Evolutionary conservation across 805 yeast species (phyloP).

Genomic region (Spathaspora gorwiae): DNA sequence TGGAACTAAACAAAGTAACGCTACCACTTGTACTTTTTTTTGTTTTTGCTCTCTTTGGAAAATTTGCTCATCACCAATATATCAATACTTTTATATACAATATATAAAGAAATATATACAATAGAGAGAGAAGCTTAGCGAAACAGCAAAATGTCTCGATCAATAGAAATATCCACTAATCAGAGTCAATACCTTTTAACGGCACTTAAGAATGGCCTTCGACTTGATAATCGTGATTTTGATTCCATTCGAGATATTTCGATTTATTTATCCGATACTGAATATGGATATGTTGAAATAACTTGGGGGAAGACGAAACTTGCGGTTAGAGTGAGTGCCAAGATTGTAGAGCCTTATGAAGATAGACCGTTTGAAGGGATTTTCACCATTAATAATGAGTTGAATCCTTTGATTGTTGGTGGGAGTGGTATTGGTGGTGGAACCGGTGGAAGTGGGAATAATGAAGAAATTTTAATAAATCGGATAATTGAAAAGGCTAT

Average conservation of each 20-base stretch:
- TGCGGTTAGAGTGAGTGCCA: slow-evolving; percentile 69
- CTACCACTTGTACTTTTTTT: too few species aligned
- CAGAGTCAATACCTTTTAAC: slow-evolving; percentile 61
- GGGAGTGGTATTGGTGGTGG: slow-evolving; percentile 30
- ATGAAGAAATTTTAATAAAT: slow-evolving; percentile 75
- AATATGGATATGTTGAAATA: slow-evolving; percentile 79
- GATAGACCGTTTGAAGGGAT: slow-evolving; percentile 93
- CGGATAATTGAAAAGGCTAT: slow-evolving; percentile 89
- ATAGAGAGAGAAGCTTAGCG: neutral
- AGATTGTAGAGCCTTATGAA: slow-evolving; percentile 73
- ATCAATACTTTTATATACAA: neutral
- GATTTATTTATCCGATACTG: slow-evolving; percentile 58
- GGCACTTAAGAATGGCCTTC: slow-evolving; percentile 54
- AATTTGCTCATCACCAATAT: neutral
- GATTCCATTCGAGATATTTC: slow-evolving; percentile 54
- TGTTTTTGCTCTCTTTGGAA: too few species aligned
- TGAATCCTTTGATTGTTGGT: slow-evolving; percentile 76
- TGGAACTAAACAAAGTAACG: too few species aligned
- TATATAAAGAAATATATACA: neutral
- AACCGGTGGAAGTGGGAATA: slow-evolving; percentile 51
- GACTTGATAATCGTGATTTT: slow-evolving; percentile 67
- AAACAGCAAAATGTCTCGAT: slow-evolving; percentile 48
- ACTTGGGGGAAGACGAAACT: slow-evolving; percentile 69
- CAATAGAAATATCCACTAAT: slow-evolving; percentile 56
- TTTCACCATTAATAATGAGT: slow-evolving; percentile 79